Base-by-base conservation (phyloP, 345 rosid species). In the Bruguiera parviflora region DNA sequence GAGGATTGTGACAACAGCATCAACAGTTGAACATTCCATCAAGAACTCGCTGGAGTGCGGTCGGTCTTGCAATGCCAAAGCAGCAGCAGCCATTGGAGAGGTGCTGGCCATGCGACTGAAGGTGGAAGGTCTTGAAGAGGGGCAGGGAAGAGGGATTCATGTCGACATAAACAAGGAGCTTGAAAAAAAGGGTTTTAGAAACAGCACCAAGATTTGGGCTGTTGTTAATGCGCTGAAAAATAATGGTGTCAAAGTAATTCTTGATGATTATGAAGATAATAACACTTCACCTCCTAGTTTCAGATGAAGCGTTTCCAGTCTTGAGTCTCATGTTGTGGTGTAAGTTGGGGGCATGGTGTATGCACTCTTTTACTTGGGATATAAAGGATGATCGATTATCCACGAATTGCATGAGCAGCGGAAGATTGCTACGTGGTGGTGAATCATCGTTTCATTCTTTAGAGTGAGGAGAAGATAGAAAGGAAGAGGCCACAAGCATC, bases 41-140 rank as follows among this genome's bases (percentile, higher is more conserved):
- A 89, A 88, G 72, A 88, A 80, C 76, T 79, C 35, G 8, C 81
- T 86, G 15, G 96, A 89, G 77, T 91, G 96, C 61, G 88, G 90
- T 5, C 88, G 96, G 56, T 79, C 91, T 37, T 84, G 89, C 80
- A 91, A 91, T 69, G 96, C 94, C 53, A 89, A 93, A 71, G 89
- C 97, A 2, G 94, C 97, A 6, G 72, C 85, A 31, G 80, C 88
- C 16, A 87, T 85, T 0, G 94, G 97, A 58, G 90, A 91, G 79
- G 97, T 88, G 75, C 69, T 88, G 73, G 89, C 94, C 0, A 89
- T 91, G 98, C 74, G 87, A 66, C 84, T 89, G 33, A 93, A 83
- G 80, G 90, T 87, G 60, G 89, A 89, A 8, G 81, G 92, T 32
- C 89, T 91, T 31, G 94, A 93, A 65, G 83, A 85, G 46, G 97